Percentiles rank a stretch among this genome's conserved stretches.
phyloP scores from a whole-genome alignment of 768 basidiomycete genomes.

The Hypsizygus marmoreus region DNA sequence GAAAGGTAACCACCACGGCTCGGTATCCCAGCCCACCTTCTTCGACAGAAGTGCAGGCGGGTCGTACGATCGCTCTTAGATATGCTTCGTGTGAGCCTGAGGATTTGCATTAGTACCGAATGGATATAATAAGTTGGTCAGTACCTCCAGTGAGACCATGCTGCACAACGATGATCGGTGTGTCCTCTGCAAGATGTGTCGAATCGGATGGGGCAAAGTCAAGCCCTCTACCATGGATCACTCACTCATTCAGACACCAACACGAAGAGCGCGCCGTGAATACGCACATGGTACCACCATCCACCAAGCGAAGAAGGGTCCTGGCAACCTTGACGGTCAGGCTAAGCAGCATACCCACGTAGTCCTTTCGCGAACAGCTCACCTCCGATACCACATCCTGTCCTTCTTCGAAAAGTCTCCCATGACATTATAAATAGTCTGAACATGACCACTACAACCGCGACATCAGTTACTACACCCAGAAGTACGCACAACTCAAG shows the following conservation, averaged over 20 bases:
- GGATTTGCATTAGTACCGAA: background rate
- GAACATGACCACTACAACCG: slow-evolving; percentile 42
- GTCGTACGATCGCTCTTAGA: slow-evolving; percentile 66
- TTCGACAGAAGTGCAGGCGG: slow-evolving; percentile 57
- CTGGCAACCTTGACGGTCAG: slow-evolving; percentile 7
- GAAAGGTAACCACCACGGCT: slow-evolving; percentile 75
- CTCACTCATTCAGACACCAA: background rate
- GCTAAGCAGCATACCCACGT: background rate
- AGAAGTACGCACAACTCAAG: background rate
- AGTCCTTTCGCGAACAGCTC: background rate
- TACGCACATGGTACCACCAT: slow-evolving; percentile 51
- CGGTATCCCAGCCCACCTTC: slow-evolving; percentile 77
- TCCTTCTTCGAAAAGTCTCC: slow-evolving; percentile 47
- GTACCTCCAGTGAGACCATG: slow-evolving; percentile 36
- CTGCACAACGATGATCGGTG: slow-evolving; percentile 42
- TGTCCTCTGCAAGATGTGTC: slow-evolving; percentile 20
- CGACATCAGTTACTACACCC: background rate
- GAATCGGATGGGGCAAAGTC: slow-evolving; percentile 44
- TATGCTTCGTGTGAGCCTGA: slow-evolving; percentile 76
- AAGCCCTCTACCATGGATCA: slow-evolving; percentile 40
- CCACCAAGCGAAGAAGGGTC: slow-evolving; percentile 38
- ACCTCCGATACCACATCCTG: slow-evolving; percentile 45
- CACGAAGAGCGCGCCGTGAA: background rate
- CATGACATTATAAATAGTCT: slow-evolving; percentile 42
- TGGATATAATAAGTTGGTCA: slow-evolving; percentile 1